phyloP scores from a whole-genome alignment of 345 rosid genomes.

The Salix udensis region DNA sequence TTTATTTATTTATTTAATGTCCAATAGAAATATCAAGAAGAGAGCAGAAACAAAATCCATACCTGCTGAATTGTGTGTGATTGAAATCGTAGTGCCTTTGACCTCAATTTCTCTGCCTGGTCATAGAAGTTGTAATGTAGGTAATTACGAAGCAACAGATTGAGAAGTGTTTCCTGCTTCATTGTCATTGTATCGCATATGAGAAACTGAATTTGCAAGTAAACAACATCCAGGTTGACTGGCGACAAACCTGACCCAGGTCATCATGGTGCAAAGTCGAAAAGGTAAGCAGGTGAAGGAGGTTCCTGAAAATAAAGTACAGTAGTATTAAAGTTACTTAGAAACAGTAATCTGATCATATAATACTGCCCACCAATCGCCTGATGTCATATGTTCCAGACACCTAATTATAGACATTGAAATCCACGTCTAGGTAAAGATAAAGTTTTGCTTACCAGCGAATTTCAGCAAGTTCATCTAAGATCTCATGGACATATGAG shows the following conservation, averaged over 20 bases:
- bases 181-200: neutral
- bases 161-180: slow-evolving; percentile 79
- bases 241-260: slow-evolving; percentile 58
- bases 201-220: neutral
- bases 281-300: slow-evolving; percentile 69
- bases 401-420: too few species aligned
- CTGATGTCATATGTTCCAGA: too few species aligned
- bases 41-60: neutral
- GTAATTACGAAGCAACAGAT: slow-evolving; percentile 68
- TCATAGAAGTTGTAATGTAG: slow-evolving; percentile 77
- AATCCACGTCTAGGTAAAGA: too few species aligned
- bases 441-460: slow-evolving; percentile 41
- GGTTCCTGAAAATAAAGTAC: slow-evolving; percentile 39
- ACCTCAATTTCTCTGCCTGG: slow-evolving; percentile 84
- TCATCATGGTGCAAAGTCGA: slow-evolving; percentile 87
- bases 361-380: too few species aligned
- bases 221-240: too few species aligned
- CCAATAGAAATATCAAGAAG: neutral
- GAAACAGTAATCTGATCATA: neutral
- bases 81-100: slow-evolving; percentile 82
- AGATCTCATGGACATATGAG: slow-evolving; percentile 66
- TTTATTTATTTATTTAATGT: too few species aligned
- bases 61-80: slow-evolving; percentile 89
- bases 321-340: slow-evolving; percentile 1
- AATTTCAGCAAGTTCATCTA: slow-evolving; percentile 77